These are phyloP conservation scores for Alloteropsis angusta DNA, from an alignment of 202 grass and related monocot species.

Conservation along the genomic window DNA sequence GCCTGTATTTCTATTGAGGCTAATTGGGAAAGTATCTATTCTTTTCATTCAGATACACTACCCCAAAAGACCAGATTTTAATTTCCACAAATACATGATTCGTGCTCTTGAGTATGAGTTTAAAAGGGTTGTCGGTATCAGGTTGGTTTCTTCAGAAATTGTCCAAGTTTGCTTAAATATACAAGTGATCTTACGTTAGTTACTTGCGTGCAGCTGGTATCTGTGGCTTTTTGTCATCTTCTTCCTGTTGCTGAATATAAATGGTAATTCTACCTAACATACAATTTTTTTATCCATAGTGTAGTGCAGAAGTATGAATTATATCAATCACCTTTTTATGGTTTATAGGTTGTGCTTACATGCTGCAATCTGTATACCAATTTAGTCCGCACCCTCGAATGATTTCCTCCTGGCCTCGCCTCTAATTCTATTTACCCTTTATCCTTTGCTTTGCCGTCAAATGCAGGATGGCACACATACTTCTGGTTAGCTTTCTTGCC, in stretches of 20 bases:
- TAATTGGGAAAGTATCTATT: constrained; percentile 6
- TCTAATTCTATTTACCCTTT: neutral
- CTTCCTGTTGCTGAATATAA: constrained; percentile 80
- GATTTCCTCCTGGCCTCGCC: constrained; percentile 1
- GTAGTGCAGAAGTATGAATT: neutral
- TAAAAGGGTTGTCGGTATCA: constrained; percentile 94
- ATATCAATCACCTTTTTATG: neutral
- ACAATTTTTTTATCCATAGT: neutral
- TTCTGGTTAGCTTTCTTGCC: constrained; percentile 97
- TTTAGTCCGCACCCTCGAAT: neutral
- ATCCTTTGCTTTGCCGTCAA: constrained; percentile 21
- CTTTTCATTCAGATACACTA: constrained; percentile 44
- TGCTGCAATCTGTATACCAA: constrained; percentile 3
- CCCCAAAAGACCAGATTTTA: constrained; percentile 8
- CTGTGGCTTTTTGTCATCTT: constrained; percentile 86
- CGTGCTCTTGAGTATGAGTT: constrained; percentile 87
- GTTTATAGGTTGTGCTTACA: neutral
- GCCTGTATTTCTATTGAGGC: neutral
- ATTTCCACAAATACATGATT: constrained; percentile 92
- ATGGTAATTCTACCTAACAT: constrained; percentile 39
- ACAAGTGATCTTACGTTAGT: neutral
- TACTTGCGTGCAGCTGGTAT: constrained; percentile 84
- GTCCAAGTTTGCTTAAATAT: constrained; percentile 19
- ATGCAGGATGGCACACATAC: constrained; percentile 98
- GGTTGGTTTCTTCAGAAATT: constrained; percentile 37